Conservation (phyloP, 140 eudicot genomes). For the Anethum foeniculum region DNA sequence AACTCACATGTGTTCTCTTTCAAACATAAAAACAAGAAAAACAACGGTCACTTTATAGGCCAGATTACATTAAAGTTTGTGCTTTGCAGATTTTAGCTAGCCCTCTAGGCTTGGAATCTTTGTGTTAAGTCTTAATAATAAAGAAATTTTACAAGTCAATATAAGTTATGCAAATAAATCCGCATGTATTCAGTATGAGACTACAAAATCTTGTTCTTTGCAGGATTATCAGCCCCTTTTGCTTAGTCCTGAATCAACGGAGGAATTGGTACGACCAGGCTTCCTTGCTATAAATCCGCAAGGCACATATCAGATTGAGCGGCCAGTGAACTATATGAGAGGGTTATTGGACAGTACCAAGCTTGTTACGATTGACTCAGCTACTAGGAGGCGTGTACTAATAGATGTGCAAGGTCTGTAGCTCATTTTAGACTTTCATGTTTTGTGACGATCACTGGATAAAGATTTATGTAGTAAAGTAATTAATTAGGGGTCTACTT, state of each 20-base stretch:
- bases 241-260: conserved; percentile 34
- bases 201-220: background rate
- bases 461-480: background rate
- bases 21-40: too few relatives aligned
- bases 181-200: background rate
- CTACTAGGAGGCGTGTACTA: conserved; percentile 33
- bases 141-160: background rate
- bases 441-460: background rate
- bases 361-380: conserved; percentile 29
- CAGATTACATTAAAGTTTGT: background rate
- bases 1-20: background rate
- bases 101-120: background rate
- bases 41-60: background rate
- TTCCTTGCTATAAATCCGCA: conserved; percentile 20
- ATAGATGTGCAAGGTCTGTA: conserved; percentile 55
- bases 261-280: conserved; percentile 36
- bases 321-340: conserved; percentile 34
- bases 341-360: conserved; percentile 26
- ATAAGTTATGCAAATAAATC: background rate
- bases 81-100: background rate
- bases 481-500: background rate
- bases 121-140: background rate
- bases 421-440: background rate
- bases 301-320: conserved; percentile 23
- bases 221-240: conserved; percentile 48